Evolutionary conservation across 2,329 filamentous ascomycete species (phyloP), one percentile per base, ranked within the genome.

Genomic region (Daldinia sp.): DNA sequence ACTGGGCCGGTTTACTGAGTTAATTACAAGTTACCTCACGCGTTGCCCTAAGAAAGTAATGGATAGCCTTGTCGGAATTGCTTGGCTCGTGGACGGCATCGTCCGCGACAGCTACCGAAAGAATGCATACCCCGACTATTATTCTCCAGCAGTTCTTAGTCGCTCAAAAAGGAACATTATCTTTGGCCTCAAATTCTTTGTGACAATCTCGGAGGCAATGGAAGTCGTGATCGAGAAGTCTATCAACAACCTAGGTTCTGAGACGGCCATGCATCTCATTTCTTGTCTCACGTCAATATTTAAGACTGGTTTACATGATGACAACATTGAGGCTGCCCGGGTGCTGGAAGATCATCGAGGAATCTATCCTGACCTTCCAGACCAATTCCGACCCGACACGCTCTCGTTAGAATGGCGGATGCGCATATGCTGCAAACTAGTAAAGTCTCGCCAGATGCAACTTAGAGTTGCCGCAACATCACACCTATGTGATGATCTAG

Each of bases 361-460:
- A 34, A 70, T 59, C 5, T 70, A 77, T 56, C 81, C 82, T 0
- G 63, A 77, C 7, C 74, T 84, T 21, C 71, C 77, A 6, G 63
- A 68, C 2, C 75, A 73, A 2, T 77, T 77, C 58, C 79, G 79
- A 0, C 71, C 79, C 1, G 83, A 85, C 7, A 79, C 88, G 0
- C 80, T 90, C 13, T 77, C 82, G 1, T 80, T 82, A 53, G 83
- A 87, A 57, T 96, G 91, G 89, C 89, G 87, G 51, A 88, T 97
- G 69, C 81, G 82, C 41, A 80, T 90, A 1, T 80, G 91, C 52
- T 87, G 87, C 70, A 90, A 87, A 68, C 87, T 94, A 68, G 89
- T 97, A 53, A 87, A 85, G 71, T 94, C 92, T 59, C 90, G 91
- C 32, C 92, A 94, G 71, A 97, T 98, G 93, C 92, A 96, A 72